These are phyloP conservation scores for Dactylonectria macrodidyma DNA, from an alignment of 2,329 filamentous ascomycete genomes.

Conservation along the genomic window DNA sequence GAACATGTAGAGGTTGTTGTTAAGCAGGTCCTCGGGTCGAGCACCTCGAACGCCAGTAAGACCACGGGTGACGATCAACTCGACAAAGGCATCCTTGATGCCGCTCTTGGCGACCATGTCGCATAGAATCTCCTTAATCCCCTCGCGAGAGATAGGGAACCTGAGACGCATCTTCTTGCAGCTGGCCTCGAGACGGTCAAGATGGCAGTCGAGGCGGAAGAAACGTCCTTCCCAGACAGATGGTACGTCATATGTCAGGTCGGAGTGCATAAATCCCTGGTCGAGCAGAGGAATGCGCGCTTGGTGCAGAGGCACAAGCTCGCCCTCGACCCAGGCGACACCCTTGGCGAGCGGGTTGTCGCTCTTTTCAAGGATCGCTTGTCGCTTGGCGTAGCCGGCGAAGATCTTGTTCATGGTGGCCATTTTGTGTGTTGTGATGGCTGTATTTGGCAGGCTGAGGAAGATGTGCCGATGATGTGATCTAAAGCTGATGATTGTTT, in stretches of 20 bases:
- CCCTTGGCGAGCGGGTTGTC: slow-evolving; percentile 59
- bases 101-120: slow-evolving; percentile 63
- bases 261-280: slow-evolving; percentile 67
- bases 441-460: too few relatives aligned
- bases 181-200: slow-evolving; percentile 59
- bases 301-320: slow-evolving; percentile 59
- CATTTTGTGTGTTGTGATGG: slow-evolving; percentile 47
- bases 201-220: slow-evolving; percentile 66
- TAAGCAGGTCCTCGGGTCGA: slow-evolving; percentile 49
- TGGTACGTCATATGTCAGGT: slow-evolving; percentile 67
- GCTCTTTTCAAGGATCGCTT: slow-evolving; percentile 49
- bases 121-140: slow-evolving; percentile 57
- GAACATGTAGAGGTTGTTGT: slow-evolving; percentile 64
- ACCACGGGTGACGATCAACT: slow-evolving; percentile 66
- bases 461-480: too few relatives aligned
- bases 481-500: too few relatives aligned
- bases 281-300: slow-evolving; percentile 66
- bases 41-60: slow-evolving; percentile 57
- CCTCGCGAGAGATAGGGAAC: slow-evolving; percentile 57
- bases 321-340: slow-evolving; percentile 63
- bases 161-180: slow-evolving; percentile 62
- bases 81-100: slow-evolving; percentile 65
- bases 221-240: slow-evolving; percentile 66
- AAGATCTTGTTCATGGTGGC: slow-evolving; percentile 61
- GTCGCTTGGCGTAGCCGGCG: slow-evolving; percentile 51